Conservation (phyloP, 176 grass and related monocot species). For the Rhynchospora pubera region DNA sequence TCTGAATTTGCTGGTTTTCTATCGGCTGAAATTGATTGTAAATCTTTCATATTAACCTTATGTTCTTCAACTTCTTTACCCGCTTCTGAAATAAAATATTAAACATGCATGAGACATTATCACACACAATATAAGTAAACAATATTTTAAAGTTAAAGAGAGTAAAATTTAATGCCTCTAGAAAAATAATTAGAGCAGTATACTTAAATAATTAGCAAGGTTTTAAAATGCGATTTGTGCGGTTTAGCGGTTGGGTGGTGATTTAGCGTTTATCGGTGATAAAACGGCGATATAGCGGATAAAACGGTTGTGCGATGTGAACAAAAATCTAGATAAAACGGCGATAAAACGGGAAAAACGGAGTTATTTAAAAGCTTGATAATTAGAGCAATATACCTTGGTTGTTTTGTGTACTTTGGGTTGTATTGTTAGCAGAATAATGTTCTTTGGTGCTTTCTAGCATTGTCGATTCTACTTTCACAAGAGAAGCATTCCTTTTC, state of each 20-base stretch:
- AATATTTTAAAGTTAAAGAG: neutral
- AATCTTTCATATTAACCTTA: conserved; percentile 5
- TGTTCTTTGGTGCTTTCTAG: neutral
- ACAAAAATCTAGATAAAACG: too few species aligned
- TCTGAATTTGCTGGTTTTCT: neutral
- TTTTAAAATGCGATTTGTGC: too few species aligned
- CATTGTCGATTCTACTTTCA: neutral
- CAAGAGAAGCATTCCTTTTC: conserved; percentile 4
- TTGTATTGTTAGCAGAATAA: conserved; percentile 1
- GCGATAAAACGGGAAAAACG: too few species aligned
- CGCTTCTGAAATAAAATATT: neutral
- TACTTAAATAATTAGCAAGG: too few species aligned
- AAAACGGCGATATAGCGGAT: too few species aligned
- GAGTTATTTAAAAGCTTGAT: too few species aligned
- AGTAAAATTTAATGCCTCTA: neutral
- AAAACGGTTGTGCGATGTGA: too few species aligned
- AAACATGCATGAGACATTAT: neutral
- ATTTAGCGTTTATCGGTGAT: too few species aligned
- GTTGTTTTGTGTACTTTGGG: neutral
- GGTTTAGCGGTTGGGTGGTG: too few species aligned
- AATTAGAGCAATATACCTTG: conserved; percentile 14
- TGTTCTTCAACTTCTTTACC: conserved; percentile 5
- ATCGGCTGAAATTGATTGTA: neutral
- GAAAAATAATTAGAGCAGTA: neutral
- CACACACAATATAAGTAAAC: neutral